Evolutionary conservation across 768 basidiomycete genomes (phyloP), one percentile per base, ranked within the genome.

Genomic region (Boletus rubropictus): DNA sequence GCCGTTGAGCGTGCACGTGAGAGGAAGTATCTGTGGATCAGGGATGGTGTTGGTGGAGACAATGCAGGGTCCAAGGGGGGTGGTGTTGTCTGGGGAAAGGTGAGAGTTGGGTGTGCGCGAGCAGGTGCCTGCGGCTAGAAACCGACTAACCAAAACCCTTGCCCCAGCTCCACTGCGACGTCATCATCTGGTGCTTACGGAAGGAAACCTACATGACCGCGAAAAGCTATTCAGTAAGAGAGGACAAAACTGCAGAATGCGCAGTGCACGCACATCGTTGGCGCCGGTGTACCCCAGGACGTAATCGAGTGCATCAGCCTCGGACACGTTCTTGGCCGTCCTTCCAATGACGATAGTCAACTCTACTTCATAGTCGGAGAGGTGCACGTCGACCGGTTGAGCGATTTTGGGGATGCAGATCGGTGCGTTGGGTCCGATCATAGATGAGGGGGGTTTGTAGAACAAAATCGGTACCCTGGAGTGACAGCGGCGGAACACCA

Each of bases 81-180:
- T 76, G 3, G 72, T 69, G 27, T 72, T 59, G 43, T 70, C 66
- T 66, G 18, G 8, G 27, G 7, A 5, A n/a, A n/a, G n/a, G n/a
- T n/a, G n/a, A n/a, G n/a, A 5, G 12, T n/a, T 2, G 4, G 1
- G 8, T 14, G 22, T 12, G 22, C 18, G 17, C 8, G 35, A 18
- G 21, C 18, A 33, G 5, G 21, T 10, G 29, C 5, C 11, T 31
- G 14, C 22, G 12, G 7, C 12, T 1, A 22, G 9, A 24, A 35
- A 15, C 12, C 15, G 34, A 56, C 75, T 21, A 48, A 84, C 89
- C 90, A 55, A 90, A 94, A 34, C 84, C 76, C 65, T 94, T 94
- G 22, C 88, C 89, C 66, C 89, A 92, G 25, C 78, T 72, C 90
- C 91, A 94, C 56, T 94, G 91, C 1, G 84, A 83, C 9, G 84